Conservation (phyloP, 352 stramenopile genomes). For the Phytopythium sindhum region DNA sequence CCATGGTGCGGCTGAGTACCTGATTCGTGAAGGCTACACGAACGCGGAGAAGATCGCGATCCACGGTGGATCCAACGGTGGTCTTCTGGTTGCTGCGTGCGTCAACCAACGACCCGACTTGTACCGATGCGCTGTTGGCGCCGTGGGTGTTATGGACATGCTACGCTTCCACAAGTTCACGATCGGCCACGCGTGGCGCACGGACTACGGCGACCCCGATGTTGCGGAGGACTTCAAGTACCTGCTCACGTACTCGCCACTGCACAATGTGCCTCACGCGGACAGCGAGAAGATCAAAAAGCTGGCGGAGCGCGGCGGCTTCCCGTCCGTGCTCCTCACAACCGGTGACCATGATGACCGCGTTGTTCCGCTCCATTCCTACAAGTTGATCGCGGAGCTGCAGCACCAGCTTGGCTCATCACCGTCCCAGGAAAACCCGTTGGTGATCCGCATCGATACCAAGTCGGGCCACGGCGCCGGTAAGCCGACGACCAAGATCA, state of each 20-base stretch:
- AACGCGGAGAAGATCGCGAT: constrained; percentile 89
- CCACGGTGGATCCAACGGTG: constrained; percentile 92
- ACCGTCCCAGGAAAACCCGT: constrained; percentile 67
- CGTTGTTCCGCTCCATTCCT: constrained; percentile 89
- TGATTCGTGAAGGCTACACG: constrained; percentile 89
- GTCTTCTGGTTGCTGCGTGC: constrained; percentile 89
- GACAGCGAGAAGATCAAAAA: constrained; percentile 50
- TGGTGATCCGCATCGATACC: constrained; percentile 89
- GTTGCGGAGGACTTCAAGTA: constrained; percentile 79
- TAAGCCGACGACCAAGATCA: constrained; percentile 87
- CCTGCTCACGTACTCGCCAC: constrained; percentile 81
- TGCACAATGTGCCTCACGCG: constrained; percentile 83
- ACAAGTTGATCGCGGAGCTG: constrained; percentile 88
- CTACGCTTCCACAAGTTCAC: constrained; percentile 94
- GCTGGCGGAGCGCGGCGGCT: constrained; percentile 47
- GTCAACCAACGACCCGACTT: constrained; percentile 90
- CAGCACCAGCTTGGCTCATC: constrained; percentile 70
- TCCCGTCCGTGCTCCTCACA: constrained; percentile 79
- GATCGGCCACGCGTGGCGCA: constrained; percentile 89
- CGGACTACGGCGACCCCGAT: constrained; percentile 85
- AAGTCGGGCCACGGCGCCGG: constrained; percentile 87
- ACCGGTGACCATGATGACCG: constrained; percentile 91
- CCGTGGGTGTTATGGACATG: constrained; percentile 96
- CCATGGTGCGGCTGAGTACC: constrained; percentile 90
- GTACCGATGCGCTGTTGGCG: constrained; percentile 90